Percentiles rank a stretch among this genome's conserved stretches.
Evolutionary conservation across 768 basidiomycete genomes (phyloP).

Genomic region (Porpolomopsis calyptriformis): DNA sequence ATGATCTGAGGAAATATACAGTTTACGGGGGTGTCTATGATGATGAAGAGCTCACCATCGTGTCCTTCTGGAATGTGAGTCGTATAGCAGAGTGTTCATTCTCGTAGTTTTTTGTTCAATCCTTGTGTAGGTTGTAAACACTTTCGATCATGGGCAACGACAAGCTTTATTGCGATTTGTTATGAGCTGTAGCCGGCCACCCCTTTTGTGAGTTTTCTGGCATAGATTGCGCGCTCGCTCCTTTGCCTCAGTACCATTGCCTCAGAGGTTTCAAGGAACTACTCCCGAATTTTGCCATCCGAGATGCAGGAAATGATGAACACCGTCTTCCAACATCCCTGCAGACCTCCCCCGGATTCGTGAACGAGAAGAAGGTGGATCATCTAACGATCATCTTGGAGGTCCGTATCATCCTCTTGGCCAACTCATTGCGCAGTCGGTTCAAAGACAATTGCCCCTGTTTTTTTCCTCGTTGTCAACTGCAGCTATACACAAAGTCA

Average conservation of each 20-base stretch:
- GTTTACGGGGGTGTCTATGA: conserved; percentile 76
- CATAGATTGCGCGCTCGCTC: neutral
- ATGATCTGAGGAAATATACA: conserved; percentile 68
- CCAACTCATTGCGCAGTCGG: no score
- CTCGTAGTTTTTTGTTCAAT: neutral
- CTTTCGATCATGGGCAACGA: conserved; percentile 73
- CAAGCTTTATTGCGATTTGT: conserved; percentile 78
- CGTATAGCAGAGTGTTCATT: neutral
- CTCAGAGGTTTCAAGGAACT: conserved; percentile 77
- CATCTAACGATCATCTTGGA: no score
- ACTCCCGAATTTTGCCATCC: conserved; percentile 79
- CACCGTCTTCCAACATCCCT: conserved; percentile 57
- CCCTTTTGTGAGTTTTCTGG: conserved; percentile 51
- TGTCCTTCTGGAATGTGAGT: conserved; percentile 73
- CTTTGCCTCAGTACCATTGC: conserved; percentile 1
- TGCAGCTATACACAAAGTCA: no score
- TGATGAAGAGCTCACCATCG: conserved; percentile 58
- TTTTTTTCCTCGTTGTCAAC: no score
- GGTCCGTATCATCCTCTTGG: no score
- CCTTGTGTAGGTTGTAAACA: conserved; percentile 50
- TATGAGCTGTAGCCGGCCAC: conserved; percentile 85
- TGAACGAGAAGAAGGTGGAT: no score
- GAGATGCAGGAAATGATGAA: conserved; percentile 68
- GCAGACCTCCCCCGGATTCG: no score
- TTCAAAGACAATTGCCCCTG: no score